These are phyloP conservation scores for Spathaspora sp. DNA, from an alignment of 1,139 yeast species.

Conservation along the genomic window DNA sequence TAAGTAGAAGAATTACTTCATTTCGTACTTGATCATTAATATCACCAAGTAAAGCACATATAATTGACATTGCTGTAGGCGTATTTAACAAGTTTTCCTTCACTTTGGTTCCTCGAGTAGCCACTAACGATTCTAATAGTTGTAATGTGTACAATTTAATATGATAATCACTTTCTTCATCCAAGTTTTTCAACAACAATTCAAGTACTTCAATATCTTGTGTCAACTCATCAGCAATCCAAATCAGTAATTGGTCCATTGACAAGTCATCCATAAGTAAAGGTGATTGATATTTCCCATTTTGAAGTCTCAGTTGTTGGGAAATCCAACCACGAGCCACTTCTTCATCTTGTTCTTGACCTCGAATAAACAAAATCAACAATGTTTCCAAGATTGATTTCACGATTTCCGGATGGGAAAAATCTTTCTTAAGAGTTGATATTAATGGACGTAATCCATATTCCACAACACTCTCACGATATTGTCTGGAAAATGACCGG, in stretches of 20 bases:
- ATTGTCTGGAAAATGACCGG: slow-evolving; percentile 86
- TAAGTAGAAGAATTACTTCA: slow-evolving; percentile 78
- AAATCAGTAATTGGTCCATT: slow-evolving; percentile 83
- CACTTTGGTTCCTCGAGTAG: slow-evolving; percentile 72
- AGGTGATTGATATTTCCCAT: slow-evolving; percentile 84
- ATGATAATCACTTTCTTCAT: slow-evolving; percentile 64
- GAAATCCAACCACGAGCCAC: slow-evolving; percentile 69
- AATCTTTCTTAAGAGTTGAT: slow-evolving; percentile 63
- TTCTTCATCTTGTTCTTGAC: slow-evolving; percentile 49
- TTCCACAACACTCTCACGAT: slow-evolving; percentile 87
- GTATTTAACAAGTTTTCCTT: slow-evolving; percentile 71
- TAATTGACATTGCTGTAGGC: slow-evolving; percentile 77
- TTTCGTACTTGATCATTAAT: slow-evolving; percentile 86
- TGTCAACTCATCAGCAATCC: slow-evolving; percentile 94
- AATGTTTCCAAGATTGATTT: slow-evolving; percentile 86
- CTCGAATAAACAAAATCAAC: slow-evolving; percentile 73
- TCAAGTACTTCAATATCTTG: slow-evolving; percentile 62
- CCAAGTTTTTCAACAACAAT: slow-evolving; percentile 53
- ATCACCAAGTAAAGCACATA: slow-evolving; percentile 71
- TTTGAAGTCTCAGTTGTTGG: slow-evolving; percentile 72
- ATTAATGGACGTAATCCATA: slow-evolving; percentile 80
- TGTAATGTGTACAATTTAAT: slow-evolving; percentile 79
- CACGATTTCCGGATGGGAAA: slow-evolving; percentile 67
- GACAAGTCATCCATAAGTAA: slow-evolving; percentile 57
- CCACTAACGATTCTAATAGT: slow-evolving; percentile 76